These are phyloP conservation scores for Meyerozyma carpophila DNA, from an alignment of 1,139 yeast species.

Conservation along the genomic window DNA sequence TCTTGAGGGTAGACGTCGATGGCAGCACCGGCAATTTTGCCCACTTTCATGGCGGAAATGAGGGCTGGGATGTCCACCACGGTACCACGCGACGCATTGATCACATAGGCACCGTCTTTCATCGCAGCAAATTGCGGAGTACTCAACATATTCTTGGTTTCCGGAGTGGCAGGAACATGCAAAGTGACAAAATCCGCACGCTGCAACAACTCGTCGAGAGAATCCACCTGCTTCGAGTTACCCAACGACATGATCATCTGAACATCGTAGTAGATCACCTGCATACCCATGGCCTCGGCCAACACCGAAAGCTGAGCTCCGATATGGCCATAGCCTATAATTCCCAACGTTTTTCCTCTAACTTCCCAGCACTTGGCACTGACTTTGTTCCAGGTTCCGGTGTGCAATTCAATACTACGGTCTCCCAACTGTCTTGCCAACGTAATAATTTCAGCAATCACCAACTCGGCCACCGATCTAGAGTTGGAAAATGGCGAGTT, in stretches of 20 bases:
- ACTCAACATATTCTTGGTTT: constrained; percentile 85
- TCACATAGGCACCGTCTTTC: constrained; percentile 93
- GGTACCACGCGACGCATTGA: constrained; percentile 97
- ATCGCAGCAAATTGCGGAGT: constrained; percentile 91
- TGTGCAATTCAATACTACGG: constrained; percentile 91
- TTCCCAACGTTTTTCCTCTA: constrained; percentile 96
- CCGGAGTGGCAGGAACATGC: constrained; percentile 94
- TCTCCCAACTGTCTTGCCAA: constrained; percentile 97
- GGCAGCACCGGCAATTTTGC: constrained; percentile 97
- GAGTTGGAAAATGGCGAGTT: constrained; percentile 98
- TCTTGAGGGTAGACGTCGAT: constrained; percentile 95
- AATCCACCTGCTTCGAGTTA: constrained; percentile 87
- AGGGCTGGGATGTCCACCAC: constrained; percentile 95
- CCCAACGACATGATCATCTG: constrained; percentile 94
- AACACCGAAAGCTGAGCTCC: constrained; percentile 95
- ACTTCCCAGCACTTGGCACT: constrained; percentile 97
- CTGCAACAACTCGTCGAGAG: constrained; percentile 75
- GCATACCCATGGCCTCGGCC: constrained; percentile 98
- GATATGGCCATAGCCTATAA: constrained; percentile 96
- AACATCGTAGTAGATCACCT: constrained; percentile 88
- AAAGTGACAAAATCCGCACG: constrained; percentile 84
- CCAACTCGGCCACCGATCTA: constrained; percentile 96
- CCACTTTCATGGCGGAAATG: constrained; percentile 84
- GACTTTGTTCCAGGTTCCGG: constrained; percentile 98
- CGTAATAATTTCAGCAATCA: constrained; percentile 89